phyloP scores from a whole-genome alignment of 768 basidiomycete genomes.

The Phaeotremella skinneri region DNA sequence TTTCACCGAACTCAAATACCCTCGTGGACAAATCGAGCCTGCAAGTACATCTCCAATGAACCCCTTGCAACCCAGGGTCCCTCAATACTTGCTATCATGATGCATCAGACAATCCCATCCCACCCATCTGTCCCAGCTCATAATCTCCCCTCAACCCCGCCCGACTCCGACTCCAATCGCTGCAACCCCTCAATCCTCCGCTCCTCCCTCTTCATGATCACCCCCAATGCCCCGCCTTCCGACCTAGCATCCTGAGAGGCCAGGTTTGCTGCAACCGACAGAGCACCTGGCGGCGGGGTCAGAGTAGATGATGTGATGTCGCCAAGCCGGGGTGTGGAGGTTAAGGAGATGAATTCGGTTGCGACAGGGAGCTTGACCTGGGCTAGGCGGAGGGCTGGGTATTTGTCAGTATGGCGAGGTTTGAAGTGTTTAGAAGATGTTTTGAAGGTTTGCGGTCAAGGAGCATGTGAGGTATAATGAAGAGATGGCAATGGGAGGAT shows the following conservation, averaged over 20 bases:
- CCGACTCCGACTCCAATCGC: conserved; percentile 2
- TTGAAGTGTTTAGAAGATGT: too few species aligned
- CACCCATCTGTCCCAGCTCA: too few species aligned
- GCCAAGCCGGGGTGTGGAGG: conserved; percentile 63
- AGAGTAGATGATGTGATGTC: conserved; percentile 24
- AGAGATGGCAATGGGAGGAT: neutral
- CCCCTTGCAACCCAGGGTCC: too few species aligned
- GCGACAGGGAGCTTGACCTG: conserved; percentile 78
- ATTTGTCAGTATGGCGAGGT: too few species aligned
- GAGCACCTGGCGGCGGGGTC: conserved; percentile 23
- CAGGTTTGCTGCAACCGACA: conserved; percentile 24
- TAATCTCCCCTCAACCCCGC: neutral
- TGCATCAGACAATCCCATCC: too few species aligned
- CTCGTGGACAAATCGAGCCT: too few species aligned
- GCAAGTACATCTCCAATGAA: too few species aligned
- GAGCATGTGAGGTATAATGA: neutral
- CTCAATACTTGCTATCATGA: too few species aligned
- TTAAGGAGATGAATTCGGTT: conserved; percentile 77
- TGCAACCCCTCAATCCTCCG: conserved; percentile 11
- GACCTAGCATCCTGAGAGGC: conserved; percentile 29
- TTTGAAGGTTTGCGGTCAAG: too few species aligned
- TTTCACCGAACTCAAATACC: too few species aligned
- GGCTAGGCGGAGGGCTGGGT: conserved; percentile 83
- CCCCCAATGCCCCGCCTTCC: conserved; percentile 28
- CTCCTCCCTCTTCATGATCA: conserved; percentile 29